Conservation (phyloP, 768 basidiomycete genomes). For the Mycena venus region DNA sequence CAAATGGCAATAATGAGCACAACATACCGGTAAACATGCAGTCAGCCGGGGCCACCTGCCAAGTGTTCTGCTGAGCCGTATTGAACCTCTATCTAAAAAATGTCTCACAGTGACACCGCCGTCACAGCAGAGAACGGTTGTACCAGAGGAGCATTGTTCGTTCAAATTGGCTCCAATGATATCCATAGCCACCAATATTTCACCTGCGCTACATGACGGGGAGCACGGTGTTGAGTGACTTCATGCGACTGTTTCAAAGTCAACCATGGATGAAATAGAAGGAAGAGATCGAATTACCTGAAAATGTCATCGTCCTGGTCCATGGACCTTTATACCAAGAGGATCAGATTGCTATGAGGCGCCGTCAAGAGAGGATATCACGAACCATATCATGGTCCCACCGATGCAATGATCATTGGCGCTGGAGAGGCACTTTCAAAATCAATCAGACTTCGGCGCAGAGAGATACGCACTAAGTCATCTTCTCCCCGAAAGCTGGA, state of each 20-base stretch:
- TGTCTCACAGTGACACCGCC: background rate
- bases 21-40: background rate
- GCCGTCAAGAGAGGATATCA: too few species aligned
- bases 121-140: background rate
- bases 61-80: too few species aligned
- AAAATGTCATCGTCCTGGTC: conserved; percentile 1
- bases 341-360: too few species aligned
- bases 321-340: background rate
- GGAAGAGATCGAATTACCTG: background rate
- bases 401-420: background rate
- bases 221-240: background rate
- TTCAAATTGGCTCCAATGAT: background rate
- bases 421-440: background rate
- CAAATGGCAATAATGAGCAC: background rate
- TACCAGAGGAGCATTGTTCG: background rate
- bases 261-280: too few species aligned
- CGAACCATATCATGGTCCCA: background rate
- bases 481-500: background rate
- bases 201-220: background rate
- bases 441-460: background rate
- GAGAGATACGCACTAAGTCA: background rate
- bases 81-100: too few species aligned
- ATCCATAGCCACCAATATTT: background rate
- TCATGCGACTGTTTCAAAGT: background rate
- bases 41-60: background rate